Percentiles rank a stretch among this genome's conserved stretches.
Evolutionary conservation across 495 filamentous ascomycete genomes (phyloP).

Genomic region (Penicillium verhagenii): DNA sequence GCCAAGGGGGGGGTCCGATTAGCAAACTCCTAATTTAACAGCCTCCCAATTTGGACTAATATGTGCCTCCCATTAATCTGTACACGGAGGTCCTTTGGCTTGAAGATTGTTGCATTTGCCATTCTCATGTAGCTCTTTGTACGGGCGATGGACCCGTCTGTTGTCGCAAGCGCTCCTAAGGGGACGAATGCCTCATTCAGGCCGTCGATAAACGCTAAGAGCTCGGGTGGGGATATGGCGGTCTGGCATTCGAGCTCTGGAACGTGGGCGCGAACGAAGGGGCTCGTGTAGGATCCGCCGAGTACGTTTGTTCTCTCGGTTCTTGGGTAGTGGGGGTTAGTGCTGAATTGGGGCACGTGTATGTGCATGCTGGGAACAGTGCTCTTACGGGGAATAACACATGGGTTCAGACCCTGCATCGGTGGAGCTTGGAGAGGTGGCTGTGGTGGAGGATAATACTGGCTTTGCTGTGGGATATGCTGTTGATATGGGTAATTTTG

Average conservation of each 20-base stretch:
- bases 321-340: background rate
- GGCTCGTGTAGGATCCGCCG: conserved; percentile 21
- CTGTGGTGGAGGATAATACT: background rate
- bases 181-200: conserved; percentile 11
- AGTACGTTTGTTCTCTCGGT: conserved; percentile 21
- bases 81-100: conserved; percentile 19
- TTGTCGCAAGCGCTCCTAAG: conserved; percentile 7
- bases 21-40: no score
- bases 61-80: conserved; percentile 22
- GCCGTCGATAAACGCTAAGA: conserved; percentile 23
- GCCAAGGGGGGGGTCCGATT: no score
- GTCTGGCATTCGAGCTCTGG: conserved; percentile 10
- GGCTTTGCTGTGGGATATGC: background rate
- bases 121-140: conserved; percentile 21
- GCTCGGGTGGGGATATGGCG: conserved; percentile 6
- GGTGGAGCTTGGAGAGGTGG: background rate
- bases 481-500: background rate
- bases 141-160: conserved; percentile 15
- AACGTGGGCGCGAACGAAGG: conserved; percentile 21
- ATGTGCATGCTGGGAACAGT: no score
- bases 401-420: background rate
- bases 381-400: conserved; percentile 12
- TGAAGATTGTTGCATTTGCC: conserved; percentile 22
- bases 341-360: background rate
- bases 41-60: conserved; percentile 23